phyloP scores from a whole-genome alignment of 306 rosid genomes.

The Hippophae rhamnoides region DNA sequence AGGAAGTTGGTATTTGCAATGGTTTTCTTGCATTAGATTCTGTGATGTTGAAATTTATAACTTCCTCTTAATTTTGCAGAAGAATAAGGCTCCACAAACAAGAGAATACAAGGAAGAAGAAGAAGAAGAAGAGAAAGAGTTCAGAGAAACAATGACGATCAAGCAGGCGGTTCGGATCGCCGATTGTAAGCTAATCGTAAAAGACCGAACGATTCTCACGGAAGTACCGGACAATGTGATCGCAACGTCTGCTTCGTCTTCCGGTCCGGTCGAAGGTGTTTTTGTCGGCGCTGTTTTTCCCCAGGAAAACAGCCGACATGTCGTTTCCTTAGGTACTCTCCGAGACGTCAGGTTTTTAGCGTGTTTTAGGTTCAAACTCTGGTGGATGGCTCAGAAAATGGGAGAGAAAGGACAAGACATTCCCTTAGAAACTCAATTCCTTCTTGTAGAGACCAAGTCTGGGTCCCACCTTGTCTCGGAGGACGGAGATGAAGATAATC shows the following conservation, averaged over 20 bases:
- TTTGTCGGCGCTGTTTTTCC: conserved; percentile 53
- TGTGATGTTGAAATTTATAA: no score
- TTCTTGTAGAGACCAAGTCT: conserved; percentile 53
- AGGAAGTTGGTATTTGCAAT: conserved; percentile 22
- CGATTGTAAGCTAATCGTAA: conserved; percentile 53
- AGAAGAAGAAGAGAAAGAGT: conserved; percentile 9
- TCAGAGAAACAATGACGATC: conserved; percentile 54
- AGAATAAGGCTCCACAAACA: background rate
- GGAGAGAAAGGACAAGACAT: conserved; percentile 64
- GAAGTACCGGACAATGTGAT: conserved; percentile 63
- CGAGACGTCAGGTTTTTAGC: conserved; percentile 62
- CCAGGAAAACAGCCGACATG: conserved; percentile 49
- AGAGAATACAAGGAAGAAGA: conserved; percentile 11
- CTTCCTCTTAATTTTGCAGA: no score
- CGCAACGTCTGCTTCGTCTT: conserved; percentile 45
- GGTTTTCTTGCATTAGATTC: no score
- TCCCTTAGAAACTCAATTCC: conserved; percentile 78
- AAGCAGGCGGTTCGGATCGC: conserved; percentile 49
- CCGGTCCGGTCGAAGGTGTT: conserved; percentile 56
- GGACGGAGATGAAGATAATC: conserved; percentile 31
- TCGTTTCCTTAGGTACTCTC: conserved; percentile 45
- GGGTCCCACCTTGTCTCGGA: conserved; percentile 64
- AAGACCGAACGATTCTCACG: conserved; percentile 54
- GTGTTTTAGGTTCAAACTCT: conserved; percentile 78
- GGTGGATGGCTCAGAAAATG: conserved; percentile 99